phyloP scores from a whole-genome alignment of 2,329 filamentous ascomycete species.

The Coniosporium tulheliwenetii region DNA sequence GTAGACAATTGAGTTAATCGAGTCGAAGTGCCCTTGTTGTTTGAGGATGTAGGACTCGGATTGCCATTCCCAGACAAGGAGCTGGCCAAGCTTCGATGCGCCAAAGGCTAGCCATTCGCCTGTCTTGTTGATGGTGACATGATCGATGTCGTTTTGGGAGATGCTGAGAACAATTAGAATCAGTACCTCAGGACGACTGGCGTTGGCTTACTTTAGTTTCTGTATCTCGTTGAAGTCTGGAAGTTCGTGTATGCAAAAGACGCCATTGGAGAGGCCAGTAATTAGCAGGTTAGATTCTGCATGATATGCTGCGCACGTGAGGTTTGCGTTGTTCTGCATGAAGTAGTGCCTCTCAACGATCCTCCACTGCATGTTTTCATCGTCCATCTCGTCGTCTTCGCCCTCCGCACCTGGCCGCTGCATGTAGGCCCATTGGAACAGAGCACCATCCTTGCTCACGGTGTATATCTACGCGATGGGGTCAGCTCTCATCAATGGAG shows the following conservation, averaged over 20 bases:
- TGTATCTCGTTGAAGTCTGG: constrained; percentile 94
- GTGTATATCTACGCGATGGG: constrained; percentile 54
- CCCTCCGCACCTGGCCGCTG: constrained; percentile 42
- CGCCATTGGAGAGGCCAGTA: constrained; percentile 84
- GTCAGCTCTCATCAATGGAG: not conserved
- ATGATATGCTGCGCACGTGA: constrained; percentile 86
- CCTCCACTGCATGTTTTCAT: constrained; percentile 67
- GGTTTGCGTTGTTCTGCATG: constrained; percentile 73
- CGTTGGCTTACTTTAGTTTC: constrained; percentile 39
- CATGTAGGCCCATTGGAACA: constrained; percentile 85
- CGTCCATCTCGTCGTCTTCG: constrained; percentile 28
- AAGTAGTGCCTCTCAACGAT: constrained; percentile 89
- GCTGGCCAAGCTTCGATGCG: constrained; percentile 82
- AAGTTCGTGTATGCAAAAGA: constrained; percentile 90
- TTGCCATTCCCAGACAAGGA: constrained; percentile 99
- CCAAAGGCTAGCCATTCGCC: constrained; percentile 97
- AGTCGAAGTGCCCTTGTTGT: constrained; percentile 93
- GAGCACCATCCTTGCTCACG: constrained; percentile 89
- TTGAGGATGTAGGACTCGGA: constrained; percentile 98
- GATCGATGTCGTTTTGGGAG: constrained; percentile 92
- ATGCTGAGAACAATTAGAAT: constrained; percentile 44
- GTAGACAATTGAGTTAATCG: constrained; percentile 85
- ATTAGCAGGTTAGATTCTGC: constrained; percentile 81
- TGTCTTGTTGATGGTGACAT: constrained; percentile 81
- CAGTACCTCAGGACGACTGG: not conserved